Evolutionary conservation across 257 asterid genomes (phyloP), one percentile per base, ranked within the genome.

Genomic region (Nyctanthes arbortristis): DNA sequence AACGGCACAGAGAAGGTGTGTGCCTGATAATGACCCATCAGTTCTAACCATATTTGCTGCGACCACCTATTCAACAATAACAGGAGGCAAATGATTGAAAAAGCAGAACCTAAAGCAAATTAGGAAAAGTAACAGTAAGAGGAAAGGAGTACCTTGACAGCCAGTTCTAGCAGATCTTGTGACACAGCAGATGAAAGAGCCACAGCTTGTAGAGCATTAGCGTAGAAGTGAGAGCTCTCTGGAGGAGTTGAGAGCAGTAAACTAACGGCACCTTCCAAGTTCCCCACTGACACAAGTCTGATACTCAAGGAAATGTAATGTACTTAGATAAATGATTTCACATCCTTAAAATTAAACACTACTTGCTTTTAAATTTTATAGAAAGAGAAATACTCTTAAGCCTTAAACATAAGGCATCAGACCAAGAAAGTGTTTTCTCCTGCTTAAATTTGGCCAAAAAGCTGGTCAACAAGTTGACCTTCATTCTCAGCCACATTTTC

Each of bases 151-250:
- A 91, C 99, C 95, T 94, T 94, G 64, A 94, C 96, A 71, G 97
- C 97, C 64, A 94, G 89, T 81, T 94, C 99, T 81, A 89, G 99
- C 64, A 94, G 89, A 75, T 97, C 91, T 7, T 80, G 63, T 34
- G 97, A 94, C 45, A 94, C 97, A 22, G 99, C 99, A 78, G 99
- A 94, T 70, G 99, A 89, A 81, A 91, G 96, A 71, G 97, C 99
- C 63, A 94, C 88, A 40, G 99, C 97, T 61, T 95, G 96, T 78
- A 93, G 84, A 70, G 96, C 99, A 84, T 93, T 93, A 71, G 89
- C 82, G 72, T 86, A 91, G 88, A 93, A 93, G 85, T 89, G 91
- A 40, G 96, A 81, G 85, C 99, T 93, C 85, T 93, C 97, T 45
- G 96, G 99, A 61, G 96, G 86, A 57, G 97, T 91, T 65, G 97